phyloP scores from a whole-genome alignment of 2,329 filamentous ascomycete species.

The Juglanconis oblonga region DNA sequence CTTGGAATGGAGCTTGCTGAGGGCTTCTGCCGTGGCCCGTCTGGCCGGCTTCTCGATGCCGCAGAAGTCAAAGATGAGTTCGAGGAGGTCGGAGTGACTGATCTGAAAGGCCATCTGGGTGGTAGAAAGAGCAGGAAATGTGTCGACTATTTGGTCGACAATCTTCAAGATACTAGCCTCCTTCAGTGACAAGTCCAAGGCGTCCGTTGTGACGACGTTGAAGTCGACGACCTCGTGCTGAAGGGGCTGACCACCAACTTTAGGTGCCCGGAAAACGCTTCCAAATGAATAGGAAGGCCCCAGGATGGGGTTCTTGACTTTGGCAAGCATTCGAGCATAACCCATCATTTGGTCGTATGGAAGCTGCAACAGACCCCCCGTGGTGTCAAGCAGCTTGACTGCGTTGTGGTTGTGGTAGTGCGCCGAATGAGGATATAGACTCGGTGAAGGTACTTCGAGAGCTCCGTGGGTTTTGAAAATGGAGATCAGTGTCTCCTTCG shows the following conservation, averaged over 20 bases:
- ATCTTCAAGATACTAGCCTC: constrained; percentile 95
- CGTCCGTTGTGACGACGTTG: constrained; percentile 84
- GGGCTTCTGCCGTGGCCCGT: constrained; percentile 71
- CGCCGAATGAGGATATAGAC: constrained; percentile 76
- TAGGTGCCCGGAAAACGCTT: constrained; percentile 76
- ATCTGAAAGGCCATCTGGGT: constrained; percentile 83
- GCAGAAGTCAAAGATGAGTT: constrained; percentile 87
- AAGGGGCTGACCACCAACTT: constrained; percentile 75
- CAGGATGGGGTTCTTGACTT: constrained; percentile 59
- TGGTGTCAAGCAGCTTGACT: constrained; percentile 76
- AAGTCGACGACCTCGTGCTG: constrained; percentile 91
- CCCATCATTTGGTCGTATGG: constrained; percentile 91
- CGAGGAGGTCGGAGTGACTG: constrained; percentile 82
- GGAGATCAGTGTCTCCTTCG: constrained; percentile 69
- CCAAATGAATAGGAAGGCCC: constrained; percentile 85
- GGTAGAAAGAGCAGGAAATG: constrained; percentile 71
- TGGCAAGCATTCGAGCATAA: constrained; percentile 79
- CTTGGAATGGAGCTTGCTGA: constrained; percentile 84
- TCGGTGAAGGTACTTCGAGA: constrained; percentile 71
- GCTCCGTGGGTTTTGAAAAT: constrained; percentile 91
- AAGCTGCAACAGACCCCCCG: constrained; percentile 87
- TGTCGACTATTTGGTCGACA: constrained; percentile 80
- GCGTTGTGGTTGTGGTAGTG: constrained; percentile 74
- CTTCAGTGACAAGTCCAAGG: constrained; percentile 78
- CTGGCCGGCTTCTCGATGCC: constrained; percentile 69